These are phyloP conservation scores for Trichosporon ovoides DNA, from an alignment of 1,284 basidiomycete species.

Conservation along the genomic window DNA sequence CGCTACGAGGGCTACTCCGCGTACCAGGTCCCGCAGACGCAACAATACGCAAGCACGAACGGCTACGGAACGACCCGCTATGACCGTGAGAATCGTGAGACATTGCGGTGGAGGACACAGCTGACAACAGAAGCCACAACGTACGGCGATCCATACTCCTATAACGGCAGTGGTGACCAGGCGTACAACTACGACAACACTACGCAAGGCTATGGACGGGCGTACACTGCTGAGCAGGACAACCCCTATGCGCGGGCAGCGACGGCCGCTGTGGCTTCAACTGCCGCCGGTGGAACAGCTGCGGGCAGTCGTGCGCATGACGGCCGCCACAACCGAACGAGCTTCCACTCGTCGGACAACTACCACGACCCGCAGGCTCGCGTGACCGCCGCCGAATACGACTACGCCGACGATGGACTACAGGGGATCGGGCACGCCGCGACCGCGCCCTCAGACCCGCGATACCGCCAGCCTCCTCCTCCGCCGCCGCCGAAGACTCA, in stretches of 20 bases:
- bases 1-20: constrained; percentile 16
- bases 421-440: constrained; percentile 36
- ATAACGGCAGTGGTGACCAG: constrained; percentile 18
- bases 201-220: not conserved
- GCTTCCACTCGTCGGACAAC: not conserved
- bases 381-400: constrained; percentile 7
- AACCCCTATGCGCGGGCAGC: constrained; percentile 8
- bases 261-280: not conserved
- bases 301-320: not conserved
- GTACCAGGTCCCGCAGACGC: constrained; percentile 13
- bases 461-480: constrained; percentile 18
- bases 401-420: constrained; percentile 34
- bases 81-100: constrained; percentile 16
- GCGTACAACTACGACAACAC: constrained; percentile 11
- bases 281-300: not conserved
- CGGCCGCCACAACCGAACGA: not conserved
- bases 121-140: constrained; percentile 12
- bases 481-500: not conserved
- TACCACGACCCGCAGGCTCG: constrained; percentile 14
- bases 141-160: constrained; percentile 12
- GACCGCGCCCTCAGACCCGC: constrained; percentile 23
- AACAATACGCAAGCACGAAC: not conserved
- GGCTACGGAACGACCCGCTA: not conserved
- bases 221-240: not conserved
- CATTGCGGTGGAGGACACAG: not conserved